Percentiles rank a stretch among this genome's conserved stretches.
These are phyloP conservation scores for Arthrinium puccinioides DNA, from an alignment of 2,329 filamentous ascomycete species.

Conservation along the genomic window DNA sequence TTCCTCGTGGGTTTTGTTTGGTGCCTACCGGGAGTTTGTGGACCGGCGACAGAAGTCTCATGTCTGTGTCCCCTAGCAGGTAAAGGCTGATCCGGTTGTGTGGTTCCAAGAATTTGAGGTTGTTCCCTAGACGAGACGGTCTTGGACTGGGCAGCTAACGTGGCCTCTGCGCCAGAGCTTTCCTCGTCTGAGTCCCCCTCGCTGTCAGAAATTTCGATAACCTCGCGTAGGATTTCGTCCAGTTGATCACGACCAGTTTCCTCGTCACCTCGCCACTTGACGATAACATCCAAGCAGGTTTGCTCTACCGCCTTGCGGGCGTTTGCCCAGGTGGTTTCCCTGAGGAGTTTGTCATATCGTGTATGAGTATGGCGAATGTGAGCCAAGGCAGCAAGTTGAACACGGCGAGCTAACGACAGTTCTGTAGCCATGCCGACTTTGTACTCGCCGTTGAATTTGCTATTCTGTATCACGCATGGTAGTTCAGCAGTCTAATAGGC, in stretches of 20 bases:
- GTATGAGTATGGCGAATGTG: constrained; percentile 63
- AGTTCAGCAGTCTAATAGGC: not conserved
- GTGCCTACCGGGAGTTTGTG: constrained; percentile 13
- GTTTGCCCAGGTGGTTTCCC: constrained; percentile 50
- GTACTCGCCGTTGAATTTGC: constrained; percentile 42
- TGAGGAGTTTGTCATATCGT: constrained; percentile 54
- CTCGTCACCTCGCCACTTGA: constrained; percentile 67
- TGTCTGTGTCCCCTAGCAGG: constrained; percentile 7
- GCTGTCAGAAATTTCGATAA: constrained; percentile 58
- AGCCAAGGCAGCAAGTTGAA: constrained; percentile 58
- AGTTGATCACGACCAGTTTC: constrained; percentile 61
- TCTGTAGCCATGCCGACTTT: constrained; percentile 51
- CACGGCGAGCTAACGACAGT: constrained; percentile 52
- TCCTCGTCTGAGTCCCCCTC: constrained; percentile 36
- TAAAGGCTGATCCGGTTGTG: not conserved
- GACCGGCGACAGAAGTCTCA: constrained; percentile 7
- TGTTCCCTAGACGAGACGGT: constrained; percentile 7
- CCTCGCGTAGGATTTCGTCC: constrained; percentile 59
- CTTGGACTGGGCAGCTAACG: constrained; percentile 6
- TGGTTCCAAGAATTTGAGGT: not conserved
- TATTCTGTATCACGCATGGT: constrained; percentile 30
- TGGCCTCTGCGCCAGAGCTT: constrained; percentile 12
- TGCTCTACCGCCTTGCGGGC: constrained; percentile 55
- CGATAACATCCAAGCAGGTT: constrained; percentile 55
- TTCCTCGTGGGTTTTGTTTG: constrained; percentile 15